Base-by-base conservation (phyloP, 2,329 filamentous ascomycete genomes). In the Blastomyces emzantsi region DNA sequence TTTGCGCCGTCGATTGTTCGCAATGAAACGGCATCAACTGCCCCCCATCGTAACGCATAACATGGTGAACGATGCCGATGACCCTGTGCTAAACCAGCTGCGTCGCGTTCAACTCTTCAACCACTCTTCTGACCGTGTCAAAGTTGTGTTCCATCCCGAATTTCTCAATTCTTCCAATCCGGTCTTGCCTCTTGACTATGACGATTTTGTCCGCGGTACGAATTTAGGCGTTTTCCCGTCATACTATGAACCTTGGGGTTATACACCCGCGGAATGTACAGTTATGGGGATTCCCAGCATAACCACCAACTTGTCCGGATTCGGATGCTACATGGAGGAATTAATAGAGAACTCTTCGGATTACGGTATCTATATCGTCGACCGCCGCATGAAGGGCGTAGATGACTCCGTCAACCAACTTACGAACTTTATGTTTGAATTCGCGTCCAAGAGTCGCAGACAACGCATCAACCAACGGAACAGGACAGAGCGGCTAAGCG, bases 281-380 rank as follows among this genome's bases (percentile, higher is more conserved):
- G 94, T 97, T 67, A 97, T 97, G 94, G 94, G 94, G 70, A 92
- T 99, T 51, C 94, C 94, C 54, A 96, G 91, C 77, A 97, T 99
- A 78, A 97, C 94, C 13, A 97, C 93, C 36, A 99, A 99, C 77
- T 81, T 99, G 55, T 97, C 94, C 7, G 94, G 94, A 25, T 99
- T 99, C 72, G 94, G 94, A 60, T 97, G 94, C 78, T 97, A 99
- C 77, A 99, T 99, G 94, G 94, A 99, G 77, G 94, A 97, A 78
- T 80, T 97, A 69, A 97, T 99, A 69, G 93, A 97, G 78, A 97
- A 97, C 78, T 95, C 93, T 51, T 90, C 89, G 68, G 94, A 99
- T 77, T 97, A 99, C 73, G 94, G 94, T 69, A 97, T 99, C 78
- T 97, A 97, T 81, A 97, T 99, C 75, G 92, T 99, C 56, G 94